phyloP scores from a whole-genome alignment of 169 alveolate genomes.

The Cryptosporidium xiaoi region DNA sequence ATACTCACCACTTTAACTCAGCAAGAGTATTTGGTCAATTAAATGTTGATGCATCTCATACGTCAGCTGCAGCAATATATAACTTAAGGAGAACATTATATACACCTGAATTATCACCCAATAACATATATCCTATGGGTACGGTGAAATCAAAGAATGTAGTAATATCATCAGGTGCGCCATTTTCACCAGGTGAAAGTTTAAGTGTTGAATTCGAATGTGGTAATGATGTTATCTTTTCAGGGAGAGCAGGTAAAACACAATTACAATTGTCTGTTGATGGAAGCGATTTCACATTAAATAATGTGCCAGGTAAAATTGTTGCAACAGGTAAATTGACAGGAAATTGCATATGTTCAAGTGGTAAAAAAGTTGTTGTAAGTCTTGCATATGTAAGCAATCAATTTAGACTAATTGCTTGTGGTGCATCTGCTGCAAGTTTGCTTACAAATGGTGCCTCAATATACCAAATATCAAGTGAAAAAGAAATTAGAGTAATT shows the following conservation, averaged over 20 bases:
- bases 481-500: neutral
- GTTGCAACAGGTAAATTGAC: conserved; percentile 26
- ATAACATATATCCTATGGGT: conserved; percentile 64
- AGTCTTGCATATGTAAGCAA: conserved; percentile 23
- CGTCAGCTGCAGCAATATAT: neutral
- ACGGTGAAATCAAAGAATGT: conserved; percentile 32
- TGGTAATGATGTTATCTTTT: conserved; percentile 31
- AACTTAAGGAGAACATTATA: conserved; percentile 20
- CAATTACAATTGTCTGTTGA: conserved; percentile 10
- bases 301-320: conserved; percentile 35
- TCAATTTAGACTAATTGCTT: conserved; percentile 54
- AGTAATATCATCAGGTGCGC: conserved; percentile 50
- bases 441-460: conserved; percentile 39
- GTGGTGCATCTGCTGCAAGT: conserved; percentile 38
- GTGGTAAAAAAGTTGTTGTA: conserved; percentile 22
- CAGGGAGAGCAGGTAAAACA: conserved; percentile 44
- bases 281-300: conserved; percentile 3
- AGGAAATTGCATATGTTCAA: conserved; percentile 51
- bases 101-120: neutral
- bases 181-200: conserved; percentile 72
- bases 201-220: conserved; percentile 36
- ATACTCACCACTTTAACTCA: conserved; percentile 30
- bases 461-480: conserved; percentile 64
- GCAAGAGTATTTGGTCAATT: conserved; percentile 37
- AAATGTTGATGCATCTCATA: neutral